phyloP scores from a whole-genome alignment of 2,329 filamentous ascomycete species.

The Aureobasidium vineae region DNA sequence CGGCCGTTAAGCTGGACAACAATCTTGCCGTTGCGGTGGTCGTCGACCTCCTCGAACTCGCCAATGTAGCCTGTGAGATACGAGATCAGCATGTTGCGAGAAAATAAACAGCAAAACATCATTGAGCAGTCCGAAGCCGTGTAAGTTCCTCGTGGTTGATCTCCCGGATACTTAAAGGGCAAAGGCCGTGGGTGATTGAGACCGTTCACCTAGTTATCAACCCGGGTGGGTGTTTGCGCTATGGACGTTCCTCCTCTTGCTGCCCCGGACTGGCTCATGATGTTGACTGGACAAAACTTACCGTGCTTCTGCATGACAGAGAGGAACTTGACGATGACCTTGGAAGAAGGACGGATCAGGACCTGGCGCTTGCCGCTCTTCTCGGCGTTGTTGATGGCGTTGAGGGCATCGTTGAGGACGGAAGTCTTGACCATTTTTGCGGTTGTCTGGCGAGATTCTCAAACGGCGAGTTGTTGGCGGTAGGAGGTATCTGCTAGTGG shows the following conservation, averaged over 20 bases:
- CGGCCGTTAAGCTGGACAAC: conserved; percentile 98
- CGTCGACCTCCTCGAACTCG: conserved; percentile 99
- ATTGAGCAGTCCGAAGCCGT: conserved; percentile 77
- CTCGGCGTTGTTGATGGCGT: conserved; percentile 99
- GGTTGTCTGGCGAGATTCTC: conserved; percentile 71
- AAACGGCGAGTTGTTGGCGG: conserved; percentile 57
- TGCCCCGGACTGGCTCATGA: conserved; percentile 37
- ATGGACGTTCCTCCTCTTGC: conserved; percentile 27
- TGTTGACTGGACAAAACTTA: conserved; percentile 52
- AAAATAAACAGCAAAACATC: conserved; percentile 90
- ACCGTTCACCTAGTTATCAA: conserved; percentile 99
- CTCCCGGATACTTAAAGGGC: conserved; percentile 99
- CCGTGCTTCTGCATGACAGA: conserved; percentile 99
- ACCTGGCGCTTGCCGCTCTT: conserved; percentile 99
- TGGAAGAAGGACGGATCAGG: conserved; percentile 94
- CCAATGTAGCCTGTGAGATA: conserved; percentile 81
- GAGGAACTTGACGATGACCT: conserved; percentile 99
- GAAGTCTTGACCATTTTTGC: conserved; percentile 98
- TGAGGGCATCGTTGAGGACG: conserved; percentile 87
- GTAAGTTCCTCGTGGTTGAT: conserved; percentile 87
- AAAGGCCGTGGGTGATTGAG: conserved; percentile 78
- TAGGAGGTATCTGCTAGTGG: conserved; percentile 58
- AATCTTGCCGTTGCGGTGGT: conserved; percentile 99
- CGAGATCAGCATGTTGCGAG: conserved; percentile 76
- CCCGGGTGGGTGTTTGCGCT: conserved; percentile 63